phyloP scores from a whole-genome alignment of 495 filamentous ascomycete species.

The Xylaria sp. region DNA sequence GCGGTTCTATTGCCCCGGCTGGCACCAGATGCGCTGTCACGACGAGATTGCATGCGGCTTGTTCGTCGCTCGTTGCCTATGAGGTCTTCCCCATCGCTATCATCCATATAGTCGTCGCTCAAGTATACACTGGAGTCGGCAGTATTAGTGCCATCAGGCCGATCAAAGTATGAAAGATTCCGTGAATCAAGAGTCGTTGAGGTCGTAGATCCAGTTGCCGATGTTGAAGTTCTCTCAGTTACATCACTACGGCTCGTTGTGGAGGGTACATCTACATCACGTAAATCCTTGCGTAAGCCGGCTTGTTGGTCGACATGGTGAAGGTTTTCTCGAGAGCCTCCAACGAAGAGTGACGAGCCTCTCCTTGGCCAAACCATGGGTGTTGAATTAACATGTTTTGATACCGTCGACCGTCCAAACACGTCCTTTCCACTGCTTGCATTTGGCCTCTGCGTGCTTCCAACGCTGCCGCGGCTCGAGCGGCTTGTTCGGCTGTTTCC shows the following conservation, averaged over 20 bases:
- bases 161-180: conserved; percentile 43
- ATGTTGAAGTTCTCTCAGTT: conserved; percentile 29
- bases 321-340: conserved; percentile 19
- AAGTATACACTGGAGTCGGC: conserved; percentile 49
- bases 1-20: conserved; percentile 3
- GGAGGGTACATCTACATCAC: conserved; percentile 26
- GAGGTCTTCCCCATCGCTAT: conserved; percentile 38
- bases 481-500: conserved; percentile 21
- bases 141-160: conserved; percentile 35
- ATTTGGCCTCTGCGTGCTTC: conserved; percentile 24
- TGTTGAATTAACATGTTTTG: background rate
- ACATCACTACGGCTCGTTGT: conserved; percentile 35
- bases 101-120: conserved; percentile 48
- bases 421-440: background rate
- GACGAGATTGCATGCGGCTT: conserved; percentile 32
- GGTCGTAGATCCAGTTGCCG: conserved; percentile 18
- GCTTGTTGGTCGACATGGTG: background rate
- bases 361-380: conserved; percentile 19
- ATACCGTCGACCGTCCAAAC: background rate
- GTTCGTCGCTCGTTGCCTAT: conserved; percentile 32
- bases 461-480: conserved; percentile 3
- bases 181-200: conserved; percentile 25
- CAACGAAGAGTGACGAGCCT: conserved; percentile 30
- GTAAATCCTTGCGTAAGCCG: conserved; percentile 19
- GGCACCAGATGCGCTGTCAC: conserved; percentile 21